Percentiles rank a stretch among this genome's conserved stretches.
Evolutionary conservation across 2,329 filamentous ascomycete species (phyloP).

Genomic region (Trichoderma cornu-damae): DNA sequence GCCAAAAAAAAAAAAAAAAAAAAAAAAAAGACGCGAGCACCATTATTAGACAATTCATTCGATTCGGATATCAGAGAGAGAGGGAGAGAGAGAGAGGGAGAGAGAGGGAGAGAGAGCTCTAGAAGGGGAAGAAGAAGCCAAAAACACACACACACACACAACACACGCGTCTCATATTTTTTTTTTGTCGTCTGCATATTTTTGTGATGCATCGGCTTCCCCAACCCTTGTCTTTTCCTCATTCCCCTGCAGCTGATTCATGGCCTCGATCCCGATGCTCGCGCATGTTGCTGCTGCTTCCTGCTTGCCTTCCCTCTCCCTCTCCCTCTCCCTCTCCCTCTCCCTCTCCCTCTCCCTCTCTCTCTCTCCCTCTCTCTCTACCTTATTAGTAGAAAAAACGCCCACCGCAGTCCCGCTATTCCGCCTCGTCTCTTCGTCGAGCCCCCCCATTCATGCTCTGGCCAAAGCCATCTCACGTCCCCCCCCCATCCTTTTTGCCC

Average conservation of each 20-base stretch:
- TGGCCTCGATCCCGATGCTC: background rate
- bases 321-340: background rate
- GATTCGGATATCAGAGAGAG: background rate
- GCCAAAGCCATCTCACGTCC: background rate
- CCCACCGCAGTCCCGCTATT: background rate
- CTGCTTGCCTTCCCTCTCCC: too few relatives aligned
- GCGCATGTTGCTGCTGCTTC: too few relatives aligned
- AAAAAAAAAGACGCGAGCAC: background rate
- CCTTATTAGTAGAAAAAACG: too few relatives aligned
- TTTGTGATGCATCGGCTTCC: background rate
- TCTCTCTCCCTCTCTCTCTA: background rate
- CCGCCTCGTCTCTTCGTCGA: slow-evolving; percentile 6
- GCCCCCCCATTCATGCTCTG: too few relatives aligned
- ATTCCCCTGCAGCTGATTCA: background rate
- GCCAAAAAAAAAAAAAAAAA: background rate
- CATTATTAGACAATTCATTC: background rate
- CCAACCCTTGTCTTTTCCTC: background rate
- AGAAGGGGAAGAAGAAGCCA: too few relatives aligned
- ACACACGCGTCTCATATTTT: too few relatives aligned
- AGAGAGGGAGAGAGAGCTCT: too few relatives aligned
- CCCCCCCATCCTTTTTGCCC: background rate
- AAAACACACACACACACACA: too few relatives aligned
- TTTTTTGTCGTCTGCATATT: too few relatives aligned
- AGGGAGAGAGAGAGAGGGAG: too few relatives aligned
- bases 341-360: background rate